These are phyloP conservation scores for Coniosporium tulheliwenetii DNA, from an alignment of 2,329 filamentous ascomycete species.

Conservation along the genomic window DNA sequence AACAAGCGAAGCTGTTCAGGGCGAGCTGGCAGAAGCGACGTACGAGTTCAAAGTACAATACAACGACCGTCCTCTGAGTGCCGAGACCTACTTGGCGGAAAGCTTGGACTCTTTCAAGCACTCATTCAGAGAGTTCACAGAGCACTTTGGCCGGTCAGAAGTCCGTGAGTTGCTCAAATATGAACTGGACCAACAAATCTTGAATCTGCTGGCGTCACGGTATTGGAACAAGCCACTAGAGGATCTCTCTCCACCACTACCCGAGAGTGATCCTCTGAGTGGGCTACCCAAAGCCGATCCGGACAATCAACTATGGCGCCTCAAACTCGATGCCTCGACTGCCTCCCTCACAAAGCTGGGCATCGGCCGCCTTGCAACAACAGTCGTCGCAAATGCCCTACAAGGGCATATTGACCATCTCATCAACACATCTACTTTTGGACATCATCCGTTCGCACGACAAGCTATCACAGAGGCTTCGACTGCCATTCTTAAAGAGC, in stretches of 20 bases:
- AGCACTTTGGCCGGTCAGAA: conserved; percentile 75
- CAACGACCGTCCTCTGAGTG: conserved; percentile 86
- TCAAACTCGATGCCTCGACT: conserved; percentile 83
- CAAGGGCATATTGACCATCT: conserved; percentile 71
- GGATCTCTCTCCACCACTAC: conserved; percentile 52
- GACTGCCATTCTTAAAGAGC: conserved; percentile 76
- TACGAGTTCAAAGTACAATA: conserved; percentile 99
- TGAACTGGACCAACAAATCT: conserved; percentile 84
- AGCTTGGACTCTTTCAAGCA: conserved; percentile 95
- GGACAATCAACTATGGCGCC: conserved; percentile 78
- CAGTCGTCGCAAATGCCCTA: conserved; percentile 75
- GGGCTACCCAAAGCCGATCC: conserved; percentile 75
- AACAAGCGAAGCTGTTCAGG: conserved; percentile 81
- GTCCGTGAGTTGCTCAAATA: conserved; percentile 81
- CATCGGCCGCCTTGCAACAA: conserved; percentile 83
- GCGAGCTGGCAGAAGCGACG: conserved; percentile 89
- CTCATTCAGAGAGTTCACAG: conserved; percentile 86
- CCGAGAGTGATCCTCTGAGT: conserved; percentile 56
- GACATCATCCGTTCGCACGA: conserved; percentile 78
- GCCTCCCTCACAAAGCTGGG: conserved; percentile 87
- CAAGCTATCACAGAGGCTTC: conserved; percentile 88
- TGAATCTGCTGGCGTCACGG: conserved; percentile 79
- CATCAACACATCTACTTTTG: conserved; percentile 68
- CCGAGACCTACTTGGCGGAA: conserved; percentile 92
- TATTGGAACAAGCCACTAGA: conserved; percentile 96